phyloP scores from a whole-genome alignment of 2,329 filamentous ascomycete species.

The Nothophaeocryptopus gaeumannii region DNA sequence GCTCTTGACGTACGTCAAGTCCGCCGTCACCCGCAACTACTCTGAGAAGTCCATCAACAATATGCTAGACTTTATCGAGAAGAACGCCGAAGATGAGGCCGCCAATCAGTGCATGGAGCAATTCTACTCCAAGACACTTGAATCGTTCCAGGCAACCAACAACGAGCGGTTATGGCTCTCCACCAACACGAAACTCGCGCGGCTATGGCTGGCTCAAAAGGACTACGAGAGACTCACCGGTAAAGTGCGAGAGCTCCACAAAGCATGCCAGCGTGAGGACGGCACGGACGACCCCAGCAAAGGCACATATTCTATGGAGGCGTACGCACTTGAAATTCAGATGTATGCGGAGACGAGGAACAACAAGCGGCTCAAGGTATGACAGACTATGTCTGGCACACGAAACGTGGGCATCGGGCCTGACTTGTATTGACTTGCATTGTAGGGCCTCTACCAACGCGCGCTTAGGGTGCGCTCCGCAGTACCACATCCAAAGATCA shows the following conservation, averaged over 20 bases:
- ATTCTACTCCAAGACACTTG: slow-evolving; percentile 89
- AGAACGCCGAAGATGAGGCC: slow-evolving; percentile 69
- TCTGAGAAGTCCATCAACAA: slow-evolving; percentile 99
- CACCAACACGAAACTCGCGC: slow-evolving; percentile 94
- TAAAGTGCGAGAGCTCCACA: slow-evolving; percentile 85
- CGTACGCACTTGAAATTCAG: slow-evolving; percentile 95
- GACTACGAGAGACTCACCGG: slow-evolving; percentile 76
- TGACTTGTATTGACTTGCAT: slow-evolving; percentile 13
- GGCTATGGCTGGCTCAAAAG: slow-evolving; percentile 85
- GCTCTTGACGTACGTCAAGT: slow-evolving; percentile 95
- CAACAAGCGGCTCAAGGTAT: slow-evolving; percentile 88
- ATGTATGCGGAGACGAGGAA: slow-evolving; percentile 97
- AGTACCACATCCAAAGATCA: slow-evolving; percentile 96
- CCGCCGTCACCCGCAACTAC: slow-evolving; percentile 94
- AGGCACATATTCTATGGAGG: slow-evolving; percentile 91
- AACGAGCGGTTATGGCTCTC: slow-evolving; percentile 97
- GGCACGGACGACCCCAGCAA: slow-evolving; percentile 90
- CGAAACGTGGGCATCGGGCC: slow-evolving; percentile 7
- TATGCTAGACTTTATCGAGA: slow-evolving; percentile 97
- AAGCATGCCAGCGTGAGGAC: slow-evolving; percentile 81
- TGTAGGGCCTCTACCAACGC: slow-evolving; percentile 74
- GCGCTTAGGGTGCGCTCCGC: slow-evolving; percentile 92
- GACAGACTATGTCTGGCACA: slow-evolving; percentile 14
- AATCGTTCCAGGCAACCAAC: slow-evolving; percentile 95
- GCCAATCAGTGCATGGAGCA: slow-evolving; percentile 83